Base-by-base conservation (phyloP, 1,284 basidiomycete species). In the Cutaneotrichosporon sp. region DNA sequence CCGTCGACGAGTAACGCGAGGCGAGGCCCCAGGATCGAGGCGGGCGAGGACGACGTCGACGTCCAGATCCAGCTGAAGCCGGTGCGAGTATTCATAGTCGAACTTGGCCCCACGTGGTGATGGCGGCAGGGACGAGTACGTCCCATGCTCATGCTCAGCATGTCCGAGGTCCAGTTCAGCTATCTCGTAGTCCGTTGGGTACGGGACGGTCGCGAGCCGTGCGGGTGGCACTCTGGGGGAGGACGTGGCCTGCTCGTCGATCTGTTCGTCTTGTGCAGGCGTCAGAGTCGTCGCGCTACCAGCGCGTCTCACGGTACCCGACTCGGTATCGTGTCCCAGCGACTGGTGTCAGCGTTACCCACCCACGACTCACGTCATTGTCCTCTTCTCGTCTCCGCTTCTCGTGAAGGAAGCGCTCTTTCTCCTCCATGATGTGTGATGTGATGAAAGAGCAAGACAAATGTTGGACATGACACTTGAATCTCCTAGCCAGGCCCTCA, bases 91-190 rank as follows among this genome's bases (percentile, higher is more conserved):
- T 21, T 57, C 56, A 30, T 47, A 49, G 13, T 40, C 36, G 50
- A 38, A 50, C n/a, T 69, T 66, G 13, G 57, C 62, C 22, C 49
- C 49, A 30, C 73, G 58, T 2, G 78, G 76, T 8, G 75, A 76
- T 22, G 76, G 74, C 2, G 78, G 78, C 9, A 80, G 65, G 10
- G 73, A 75, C 2, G 76, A 78, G 63, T 80, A 80, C 1, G 76
- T 76, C 10, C 72, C 73, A 16, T 38, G 58, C 11, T 60, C 73
- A 16, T 38, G 58, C 11, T 60, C 58, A 0, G 60, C 47, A 22
- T 49, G 56, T 6, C 58, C 55, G 10, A 40, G n/a, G 26, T 66
- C 65, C 18, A 52, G 47, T 21, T 57, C 61, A 13, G 32, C 40
- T 26, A 56, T 36, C n/a, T 59, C 57, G 42, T 22, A 56, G 13